Evolutionary conservation across 108 stramenopile species (phyloP).

Genomic region (Cylindrotheca fusiformis): DNA sequence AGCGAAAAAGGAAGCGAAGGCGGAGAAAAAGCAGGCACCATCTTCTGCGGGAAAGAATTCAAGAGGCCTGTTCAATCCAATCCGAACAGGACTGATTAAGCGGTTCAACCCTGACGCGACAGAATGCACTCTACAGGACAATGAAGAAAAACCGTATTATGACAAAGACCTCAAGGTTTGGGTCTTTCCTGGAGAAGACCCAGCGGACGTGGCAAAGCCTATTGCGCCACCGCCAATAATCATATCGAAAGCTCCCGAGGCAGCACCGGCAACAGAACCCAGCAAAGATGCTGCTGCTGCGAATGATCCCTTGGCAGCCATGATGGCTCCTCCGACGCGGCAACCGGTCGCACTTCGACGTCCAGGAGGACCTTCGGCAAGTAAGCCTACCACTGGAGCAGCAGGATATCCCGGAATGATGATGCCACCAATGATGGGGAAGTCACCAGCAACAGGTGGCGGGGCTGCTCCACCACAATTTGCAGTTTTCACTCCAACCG

Average conservation of each 20-base stretch:
- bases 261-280: constrained; percentile 10
- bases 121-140: constrained; percentile 55
- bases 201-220: constrained; percentile 64
- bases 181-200: constrained; percentile 86
- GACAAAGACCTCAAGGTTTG: constrained; percentile 52
- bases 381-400: not conserved
- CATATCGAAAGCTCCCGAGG: constrained; percentile 18
- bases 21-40: constrained; percentile 11
- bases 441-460: constrained; percentile 3
- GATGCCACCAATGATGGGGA: constrained; percentile 4
- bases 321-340: constrained; percentile 87
- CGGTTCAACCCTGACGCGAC: constrained; percentile 77
- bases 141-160: constrained; percentile 79
- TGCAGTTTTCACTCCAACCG: constrained; percentile 32
- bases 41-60: constrained; percentile 21
- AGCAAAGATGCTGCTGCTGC: constrained; percentile 21
- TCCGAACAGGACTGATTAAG: constrained; percentile 59
- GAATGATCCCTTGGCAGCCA: constrained; percentile 81
- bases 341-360: constrained; percentile 9
- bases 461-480: constrained; percentile 27
- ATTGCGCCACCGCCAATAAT: constrained; percentile 79
- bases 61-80: not conserved
- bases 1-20: constrained; percentile 8
- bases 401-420: constrained; percentile 14
- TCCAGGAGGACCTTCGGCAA: constrained; percentile 3